Evolutionary conservation across 2,329 filamentous ascomycete genomes (phyloP), one percentile per base, ranked within the genome.

Genomic region (Penicillium sp.): DNA sequence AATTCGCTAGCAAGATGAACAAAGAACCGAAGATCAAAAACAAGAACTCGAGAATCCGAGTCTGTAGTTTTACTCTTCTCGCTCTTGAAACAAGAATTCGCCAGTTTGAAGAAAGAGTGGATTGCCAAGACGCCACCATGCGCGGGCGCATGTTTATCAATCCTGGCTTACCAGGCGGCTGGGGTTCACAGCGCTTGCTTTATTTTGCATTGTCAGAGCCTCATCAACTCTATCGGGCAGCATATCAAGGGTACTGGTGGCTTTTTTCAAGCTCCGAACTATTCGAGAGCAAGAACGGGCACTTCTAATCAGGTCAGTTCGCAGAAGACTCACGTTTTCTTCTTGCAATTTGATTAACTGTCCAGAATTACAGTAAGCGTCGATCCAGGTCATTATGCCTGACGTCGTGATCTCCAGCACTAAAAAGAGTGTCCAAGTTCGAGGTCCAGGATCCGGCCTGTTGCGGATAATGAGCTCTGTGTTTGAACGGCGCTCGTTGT

Each of bases 121-220:
- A 13, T 9, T 19, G 56, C 56, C 56, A 58, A 58, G 56, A n/a
- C 56, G 35, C 56, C 48, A 46, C 19, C n/a, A 17, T 17, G 21
- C 35, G 15, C 19, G 35, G 8, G 35, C 26, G 47, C 41, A 51
- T 35, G 56, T 58, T 52, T 45, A 51, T 47, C 19, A 46, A 38
- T 52, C 38, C 48, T 44, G 21, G 56, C 47, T 35, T 52, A 58
- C 56, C 56, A 47, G n/a, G 7, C 7, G 35, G 21, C 41, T 7
- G 46, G 45, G 47, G 51, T 17, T 13, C 17, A 13, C 45, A 29
- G n/a, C 29, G 9, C n/a, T 31, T 23, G 19, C 23, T 29, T 11
- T 15, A 26, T 15, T 46, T 46, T 46, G 23, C 23, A 26, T n/a
- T 26, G 15, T 38, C 11, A 15, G 35, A 38, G 35, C 35, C 35